A percentile compares a stretch with the other conserved stretches of the same genome.
These are phyloP conservation scores for Aspergillus aculeatinus DNA, from an alignment of 2,329 filamentous ascomycete species.

Conservation along the genomic window DNA sequence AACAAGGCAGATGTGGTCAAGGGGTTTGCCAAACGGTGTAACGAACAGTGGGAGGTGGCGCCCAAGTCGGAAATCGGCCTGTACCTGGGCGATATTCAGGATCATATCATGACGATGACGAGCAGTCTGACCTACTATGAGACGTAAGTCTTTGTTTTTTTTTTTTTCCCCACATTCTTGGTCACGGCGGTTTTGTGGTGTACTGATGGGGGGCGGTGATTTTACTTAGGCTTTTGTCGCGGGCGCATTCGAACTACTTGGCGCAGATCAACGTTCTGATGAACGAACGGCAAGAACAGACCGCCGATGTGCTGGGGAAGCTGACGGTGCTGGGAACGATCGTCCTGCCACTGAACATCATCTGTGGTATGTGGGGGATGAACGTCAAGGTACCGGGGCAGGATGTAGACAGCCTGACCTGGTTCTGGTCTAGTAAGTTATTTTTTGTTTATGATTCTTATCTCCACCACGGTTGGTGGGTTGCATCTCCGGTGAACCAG, in stretches of 20 bases:
- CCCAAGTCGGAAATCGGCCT: constrained; percentile 95
- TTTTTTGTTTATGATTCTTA: constrained; percentile 4
- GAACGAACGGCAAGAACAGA: constrained; percentile 96
- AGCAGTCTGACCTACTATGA: constrained; percentile 94
- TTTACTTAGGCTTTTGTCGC: constrained; percentile 69
- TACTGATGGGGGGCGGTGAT: constrained; percentile 17
- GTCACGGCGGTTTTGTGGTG: neutral
- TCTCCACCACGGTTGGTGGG: neutral
- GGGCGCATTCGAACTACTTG: constrained; percentile 95
- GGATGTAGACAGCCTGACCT: constrained; percentile 71
- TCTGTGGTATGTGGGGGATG: constrained; percentile 98
- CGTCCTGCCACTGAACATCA: constrained; percentile 97
- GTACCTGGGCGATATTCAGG: constrained; percentile 96
- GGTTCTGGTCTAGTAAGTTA: constrained; percentile 64
- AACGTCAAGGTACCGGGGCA: constrained; percentile 96
- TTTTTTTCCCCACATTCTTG: neutral
- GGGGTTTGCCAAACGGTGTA: constrained; percentile 96
- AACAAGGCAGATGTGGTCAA: constrained; percentile 99
- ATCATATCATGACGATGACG: constrained; percentile 99
- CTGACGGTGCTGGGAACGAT: constrained; percentile 95
- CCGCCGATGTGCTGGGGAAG: constrained; percentile 89
- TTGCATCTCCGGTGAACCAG: neutral
- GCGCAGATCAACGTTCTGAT: constrained; percentile 98
- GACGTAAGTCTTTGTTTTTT: constrained; percentile 61
- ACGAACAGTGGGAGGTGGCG: constrained; percentile 95